A percentile compares a stretch with the other conserved stretches of the same genome.
These are phyloP conservation scores for Thermothielavioides terrestris DNA, from an alignment of 495 filamentous ascomycete genomes.

Conservation along the genomic window DNA sequence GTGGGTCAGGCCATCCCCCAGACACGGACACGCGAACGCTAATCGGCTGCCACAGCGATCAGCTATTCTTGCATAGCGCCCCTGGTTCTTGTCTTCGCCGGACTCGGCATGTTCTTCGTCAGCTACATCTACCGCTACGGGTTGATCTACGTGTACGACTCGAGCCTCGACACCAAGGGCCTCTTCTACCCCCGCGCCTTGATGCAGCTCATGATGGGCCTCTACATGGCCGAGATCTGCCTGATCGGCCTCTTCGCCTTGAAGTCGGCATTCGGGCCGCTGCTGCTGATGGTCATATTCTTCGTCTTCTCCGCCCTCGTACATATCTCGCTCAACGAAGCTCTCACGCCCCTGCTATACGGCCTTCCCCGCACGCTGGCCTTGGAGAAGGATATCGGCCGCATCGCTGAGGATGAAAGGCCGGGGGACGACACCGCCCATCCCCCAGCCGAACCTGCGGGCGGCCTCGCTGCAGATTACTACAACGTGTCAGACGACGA, in stretches of 20 bases:
- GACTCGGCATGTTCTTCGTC: constrained; percentile 67
- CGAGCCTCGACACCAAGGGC: constrained; percentile 75
- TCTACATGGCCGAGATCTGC: constrained; percentile 71
- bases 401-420: constrained; percentile 22
- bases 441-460: constrained; percentile 8
- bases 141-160: constrained; percentile 70
- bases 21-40: constrained; percentile 1
- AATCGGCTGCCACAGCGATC: constrained; percentile 42
- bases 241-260: constrained; percentile 78
- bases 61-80: constrained; percentile 86
- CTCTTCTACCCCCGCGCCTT: constrained; percentile 68
- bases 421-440: constrained; percentile 22
- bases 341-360: constrained; percentile 64
- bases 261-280: constrained; percentile 54
- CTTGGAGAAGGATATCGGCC: constrained; percentile 45
- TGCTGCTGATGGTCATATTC: constrained; percentile 65
- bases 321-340: constrained; percentile 68
- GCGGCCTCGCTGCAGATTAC: constrained; percentile 29
- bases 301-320: constrained; percentile 66
- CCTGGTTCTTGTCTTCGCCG: constrained; percentile 75
- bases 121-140: constrained; percentile 84
- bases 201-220: constrained; percentile 72
- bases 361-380: constrained; percentile 54
- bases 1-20: constrained; percentile 20
- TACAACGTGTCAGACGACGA: constrained; percentile 29